Conservation (phyloP, 78 protist genomes). For the Dictyostelium purpureum region DNA sequence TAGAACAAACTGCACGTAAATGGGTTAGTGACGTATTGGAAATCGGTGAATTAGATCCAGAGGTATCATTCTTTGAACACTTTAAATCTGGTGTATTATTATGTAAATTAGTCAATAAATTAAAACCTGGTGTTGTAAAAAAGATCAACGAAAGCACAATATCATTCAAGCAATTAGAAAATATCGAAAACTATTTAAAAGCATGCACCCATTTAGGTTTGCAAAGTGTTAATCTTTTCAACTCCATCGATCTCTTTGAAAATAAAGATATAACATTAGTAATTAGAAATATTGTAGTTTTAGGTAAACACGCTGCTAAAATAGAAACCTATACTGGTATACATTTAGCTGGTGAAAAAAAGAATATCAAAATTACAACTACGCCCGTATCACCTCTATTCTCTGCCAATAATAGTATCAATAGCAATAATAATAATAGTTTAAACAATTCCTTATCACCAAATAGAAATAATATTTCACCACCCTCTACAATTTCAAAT, state of each 20-base stretch:
- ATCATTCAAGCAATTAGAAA: constrained; percentile 86
- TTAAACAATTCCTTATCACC: too few relatives aligned
- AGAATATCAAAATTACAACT: constrained; percentile 44
- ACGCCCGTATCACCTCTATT: constrained; percentile 56
- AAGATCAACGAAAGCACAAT: constrained; percentile 34
- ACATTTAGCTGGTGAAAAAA: constrained; percentile 72
- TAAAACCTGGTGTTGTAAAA: constrained; percentile 40
- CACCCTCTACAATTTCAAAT: not conserved
- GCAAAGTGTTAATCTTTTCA: constrained; percentile 49
- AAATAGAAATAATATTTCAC: constrained; percentile 2
- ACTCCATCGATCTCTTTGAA: constrained; percentile 84
- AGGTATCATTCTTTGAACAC: not conserved
- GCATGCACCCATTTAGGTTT: constrained; percentile 75
- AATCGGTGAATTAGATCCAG: not conserved
- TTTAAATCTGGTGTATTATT: constrained; percentile 67
- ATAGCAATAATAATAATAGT: not conserved
- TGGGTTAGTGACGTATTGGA: constrained; percentile 62
- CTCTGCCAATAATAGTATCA: not conserved
- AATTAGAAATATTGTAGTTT: constrained; percentile 10
- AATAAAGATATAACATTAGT: constrained; percentile 65
- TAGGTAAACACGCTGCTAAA: constrained; percentile 56
- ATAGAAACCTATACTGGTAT: constrained; percentile 53
- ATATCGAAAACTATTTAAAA: constrained; percentile 79
- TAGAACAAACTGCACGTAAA: constrained; percentile 10
- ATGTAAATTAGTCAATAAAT: constrained; percentile 63